phyloP scores from a whole-genome alignment of 2,329 filamentous ascomycete genomes.

The Trichoderma afroharzianum region DNA sequence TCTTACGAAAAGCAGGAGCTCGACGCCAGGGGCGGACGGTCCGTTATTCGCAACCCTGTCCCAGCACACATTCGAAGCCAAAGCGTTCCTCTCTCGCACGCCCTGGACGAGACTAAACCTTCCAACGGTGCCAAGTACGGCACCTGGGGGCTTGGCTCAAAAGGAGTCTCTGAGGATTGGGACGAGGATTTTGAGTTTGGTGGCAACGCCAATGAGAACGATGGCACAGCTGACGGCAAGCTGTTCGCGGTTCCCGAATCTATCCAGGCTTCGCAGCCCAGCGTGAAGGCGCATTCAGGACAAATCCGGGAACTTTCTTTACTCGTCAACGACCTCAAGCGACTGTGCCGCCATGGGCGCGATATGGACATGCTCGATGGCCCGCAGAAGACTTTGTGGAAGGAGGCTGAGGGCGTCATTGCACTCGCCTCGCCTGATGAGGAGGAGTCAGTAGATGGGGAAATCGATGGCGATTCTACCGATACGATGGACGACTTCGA shows the following conservation, averaged over 20 bases:
- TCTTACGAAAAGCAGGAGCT: constrained; percentile 72
- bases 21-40: constrained; percentile 66
- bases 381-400: constrained; percentile 61
- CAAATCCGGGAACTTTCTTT: constrained; percentile 77
- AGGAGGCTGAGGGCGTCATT: constrained; percentile 83
- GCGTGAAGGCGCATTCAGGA: constrained; percentile 78
- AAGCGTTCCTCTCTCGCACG: constrained; percentile 71
- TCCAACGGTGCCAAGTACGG: constrained; percentile 66
- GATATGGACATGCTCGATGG: constrained; percentile 64
- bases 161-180: constrained; percentile 81
- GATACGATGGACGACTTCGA: constrained; percentile 38
- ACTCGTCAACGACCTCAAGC: constrained; percentile 78
- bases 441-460: constrained; percentile 33
- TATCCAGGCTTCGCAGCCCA: constrained; percentile 78
- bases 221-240: constrained; percentile 33
- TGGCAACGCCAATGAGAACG: constrained; percentile 37
- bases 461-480: constrained; percentile 37
- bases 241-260: constrained; percentile 59
- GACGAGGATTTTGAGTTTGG: constrained; percentile 84
- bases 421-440: constrained; percentile 71
- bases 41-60: constrained; percentile 63
- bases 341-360: constrained; percentile 66
- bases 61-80: constrained; percentile 73
- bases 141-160: constrained; percentile 77
- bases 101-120: constrained; percentile 53